These are phyloP conservation scores for Plectosphaerella sp. DNA, from an alignment of 2,329 filamentous ascomycete genomes.

Conservation along the genomic window DNA sequence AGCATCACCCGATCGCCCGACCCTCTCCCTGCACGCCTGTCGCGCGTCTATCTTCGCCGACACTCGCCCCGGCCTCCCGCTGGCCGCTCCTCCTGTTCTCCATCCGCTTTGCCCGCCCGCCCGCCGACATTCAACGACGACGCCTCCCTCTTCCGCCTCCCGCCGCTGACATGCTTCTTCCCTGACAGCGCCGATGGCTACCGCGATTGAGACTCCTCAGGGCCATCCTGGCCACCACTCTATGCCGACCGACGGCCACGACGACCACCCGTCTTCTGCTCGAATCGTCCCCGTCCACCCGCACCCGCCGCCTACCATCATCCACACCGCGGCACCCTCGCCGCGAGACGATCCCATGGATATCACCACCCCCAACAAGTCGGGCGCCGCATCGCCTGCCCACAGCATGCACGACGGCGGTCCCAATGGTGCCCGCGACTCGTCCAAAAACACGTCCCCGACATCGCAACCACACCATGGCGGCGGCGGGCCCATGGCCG, in stretches of 20 bases:
- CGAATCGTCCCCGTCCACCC: constrained; percentile 49
- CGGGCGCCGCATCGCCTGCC: constrained; percentile 20
- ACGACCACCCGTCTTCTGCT: constrained; percentile 43
- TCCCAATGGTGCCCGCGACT: constrained; percentile 22
- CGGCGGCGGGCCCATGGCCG: constrained; percentile 38
- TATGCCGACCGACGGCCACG: constrained; percentile 31
- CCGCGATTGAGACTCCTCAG: constrained; percentile 46
- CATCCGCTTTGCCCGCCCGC: background rate
- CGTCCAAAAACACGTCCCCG: constrained; percentile 29
- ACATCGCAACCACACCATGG: constrained; percentile 25
- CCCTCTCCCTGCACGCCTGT: too few relatives aligned
- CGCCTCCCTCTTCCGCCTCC: background rate
- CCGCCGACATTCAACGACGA: background rate
- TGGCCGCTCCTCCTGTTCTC: too few relatives aligned
- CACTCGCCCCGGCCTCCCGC: too few relatives aligned
- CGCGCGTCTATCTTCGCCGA: too few relatives aligned
- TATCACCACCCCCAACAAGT: constrained; percentile 48
- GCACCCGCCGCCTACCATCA: constrained; percentile 46
- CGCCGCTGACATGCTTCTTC: background rate
- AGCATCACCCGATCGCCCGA: too few relatives aligned
- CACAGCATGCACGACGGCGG: constrained; percentile 8
- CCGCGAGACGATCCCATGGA: constrained; percentile 56
- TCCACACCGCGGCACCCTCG: constrained; percentile 50
- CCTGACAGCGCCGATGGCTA: constrained; percentile 44
- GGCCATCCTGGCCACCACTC: constrained; percentile 25